These are phyloP conservation scores for Myxozyma mucilagina DNA, from an alignment of 805 yeast genomes.

Conservation along the genomic window DNA sequence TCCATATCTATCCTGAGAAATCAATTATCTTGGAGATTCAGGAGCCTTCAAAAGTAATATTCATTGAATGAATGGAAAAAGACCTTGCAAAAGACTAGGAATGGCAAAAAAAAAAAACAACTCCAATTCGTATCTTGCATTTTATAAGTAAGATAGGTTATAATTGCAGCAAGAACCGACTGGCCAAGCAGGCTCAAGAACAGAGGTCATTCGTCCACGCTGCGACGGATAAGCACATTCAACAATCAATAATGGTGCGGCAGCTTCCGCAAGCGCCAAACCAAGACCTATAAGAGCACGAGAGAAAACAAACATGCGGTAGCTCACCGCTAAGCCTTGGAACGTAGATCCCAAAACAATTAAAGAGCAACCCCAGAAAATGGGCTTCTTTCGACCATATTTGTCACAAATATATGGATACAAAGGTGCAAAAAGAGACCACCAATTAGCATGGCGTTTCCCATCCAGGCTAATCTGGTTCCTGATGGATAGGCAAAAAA, in stretches of 20 bases:
- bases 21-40: constrained; percentile 71
- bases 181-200: constrained; percentile 8
- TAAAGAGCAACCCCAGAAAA: constrained; percentile 6
- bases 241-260: constrained; percentile 10
- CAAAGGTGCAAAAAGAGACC: constrained; percentile 33
- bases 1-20: constrained; percentile 56
- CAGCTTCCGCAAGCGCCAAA: not conserved
- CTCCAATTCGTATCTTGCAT: constrained; percentile 40
- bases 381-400: constrained; percentile 45
- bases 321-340: constrained; percentile 12
- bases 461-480: constrained; percentile 43
- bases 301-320: constrained; percentile 18
- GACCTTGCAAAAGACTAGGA: constrained; percentile 56
- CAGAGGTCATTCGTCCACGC: constrained; percentile 12
- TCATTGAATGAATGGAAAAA: constrained; percentile 47
- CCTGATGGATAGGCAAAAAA: constrained; percentile 47
- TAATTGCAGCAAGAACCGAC: constrained; percentile 55
- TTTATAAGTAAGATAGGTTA: constrained; percentile 49
- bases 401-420: constrained; percentile 42
- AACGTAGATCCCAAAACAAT: constrained; percentile 8
- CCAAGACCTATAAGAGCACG: constrained; percentile 21
- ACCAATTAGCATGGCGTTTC: constrained; percentile 50
- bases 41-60: constrained; percentile 46
- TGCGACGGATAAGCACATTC: constrained; percentile 21
- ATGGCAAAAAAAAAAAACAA: too few relatives aligned